Conservation (phyloP, 2,329 filamentous ascomycete species). For the Penicillium polonicum region DNA sequence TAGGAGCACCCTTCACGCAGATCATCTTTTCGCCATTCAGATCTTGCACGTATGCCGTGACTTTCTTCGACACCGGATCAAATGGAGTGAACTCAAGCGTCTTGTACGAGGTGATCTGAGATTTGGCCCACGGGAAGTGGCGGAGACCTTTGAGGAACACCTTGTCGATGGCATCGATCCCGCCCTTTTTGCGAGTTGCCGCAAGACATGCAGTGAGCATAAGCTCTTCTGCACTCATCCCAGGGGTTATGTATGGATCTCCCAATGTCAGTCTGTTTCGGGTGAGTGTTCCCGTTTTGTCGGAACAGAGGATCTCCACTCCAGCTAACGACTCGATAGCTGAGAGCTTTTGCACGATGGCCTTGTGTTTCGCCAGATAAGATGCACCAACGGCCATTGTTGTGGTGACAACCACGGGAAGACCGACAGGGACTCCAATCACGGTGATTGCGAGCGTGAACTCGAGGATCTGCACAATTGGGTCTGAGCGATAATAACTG, state of each 20-base stretch:
- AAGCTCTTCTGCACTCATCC: conserved; percentile 81
- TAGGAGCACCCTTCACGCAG: conserved; percentile 88
- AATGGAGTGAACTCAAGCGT: conserved; percentile 84
- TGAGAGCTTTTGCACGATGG: conserved; percentile 88
- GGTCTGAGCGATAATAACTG: conserved; percentile 83
- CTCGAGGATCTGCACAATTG: conserved; percentile 73
- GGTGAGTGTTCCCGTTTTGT: conserved; percentile 90
- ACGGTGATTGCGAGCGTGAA: conserved; percentile 89
- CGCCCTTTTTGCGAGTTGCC: conserved; percentile 91
- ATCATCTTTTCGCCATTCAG: conserved; percentile 79
- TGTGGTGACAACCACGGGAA: conserved; percentile 88
- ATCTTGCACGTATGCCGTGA: conserved; percentile 78
- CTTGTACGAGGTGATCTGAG: conserved; percentile 77
- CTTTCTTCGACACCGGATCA: conserved; percentile 92
- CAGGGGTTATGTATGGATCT: conserved; percentile 78
- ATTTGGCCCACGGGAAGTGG: conserved; percentile 79
- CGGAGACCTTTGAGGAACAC: conserved; percentile 85
- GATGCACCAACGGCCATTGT: conserved; percentile 93
- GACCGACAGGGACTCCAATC: conserved; percentile 88
- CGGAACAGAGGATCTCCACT: conserved; percentile 90
- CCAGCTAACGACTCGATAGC: conserved; percentile 90
- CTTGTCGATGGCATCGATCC: conserved; percentile 93
- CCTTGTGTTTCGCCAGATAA: conserved; percentile 88
- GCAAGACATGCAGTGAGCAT: conserved; percentile 91
- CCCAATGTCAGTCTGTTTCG: conserved; percentile 90